These are phyloP conservation scores for Lachnellula willkommii DNA, from an alignment of 2,329 filamentous ascomycete species.

Conservation along the genomic window DNA sequence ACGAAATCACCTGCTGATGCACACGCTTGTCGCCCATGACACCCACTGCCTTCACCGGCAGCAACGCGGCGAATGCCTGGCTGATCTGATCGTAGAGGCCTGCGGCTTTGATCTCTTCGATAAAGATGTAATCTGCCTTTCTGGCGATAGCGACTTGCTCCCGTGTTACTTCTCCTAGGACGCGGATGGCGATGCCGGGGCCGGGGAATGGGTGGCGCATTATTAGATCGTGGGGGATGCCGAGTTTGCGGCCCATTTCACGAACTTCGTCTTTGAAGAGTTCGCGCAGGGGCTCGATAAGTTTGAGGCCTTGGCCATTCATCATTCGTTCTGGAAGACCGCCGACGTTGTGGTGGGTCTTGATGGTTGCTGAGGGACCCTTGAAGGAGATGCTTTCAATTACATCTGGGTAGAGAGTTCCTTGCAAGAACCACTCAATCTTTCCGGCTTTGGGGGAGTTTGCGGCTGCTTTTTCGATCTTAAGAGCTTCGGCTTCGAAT, in stretches of 20 bases:
- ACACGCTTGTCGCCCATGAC: conserved; percentile 66
- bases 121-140: conserved; percentile 75
- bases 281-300: conserved; percentile 74
- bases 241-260: conserved; percentile 61
- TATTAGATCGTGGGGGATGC: conserved; percentile 68
- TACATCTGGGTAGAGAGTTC: conserved; percentile 61
- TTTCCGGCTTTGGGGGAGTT: conserved; percentile 63
- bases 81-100: conserved; percentile 68
- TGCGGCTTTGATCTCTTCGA: conserved; percentile 65
- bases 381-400: conserved; percentile 65
- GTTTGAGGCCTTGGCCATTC: conserved; percentile 49
- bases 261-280: conserved; percentile 83
- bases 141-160: conserved; percentile 74
- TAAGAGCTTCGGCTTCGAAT: conserved; percentile 73
- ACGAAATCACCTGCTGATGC: conserved; percentile 55
- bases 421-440: conserved; percentile 83
- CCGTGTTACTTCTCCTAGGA: conserved; percentile 77
- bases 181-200: conserved; percentile 61
- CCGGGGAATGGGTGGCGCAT: conserved; percentile 76
- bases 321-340: conserved; percentile 56
- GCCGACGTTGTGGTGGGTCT: conserved; percentile 67
- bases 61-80: conserved; percentile 65
- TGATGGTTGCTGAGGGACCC: conserved; percentile 65
- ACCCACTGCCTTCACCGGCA: conserved; percentile 60
- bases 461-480: conserved; percentile 67